A percentile compares a stretch with the other conserved stretches of the same genome.
Conservation (phyloP, 306 rosid genomes). For the Prunus persica region DNA sequence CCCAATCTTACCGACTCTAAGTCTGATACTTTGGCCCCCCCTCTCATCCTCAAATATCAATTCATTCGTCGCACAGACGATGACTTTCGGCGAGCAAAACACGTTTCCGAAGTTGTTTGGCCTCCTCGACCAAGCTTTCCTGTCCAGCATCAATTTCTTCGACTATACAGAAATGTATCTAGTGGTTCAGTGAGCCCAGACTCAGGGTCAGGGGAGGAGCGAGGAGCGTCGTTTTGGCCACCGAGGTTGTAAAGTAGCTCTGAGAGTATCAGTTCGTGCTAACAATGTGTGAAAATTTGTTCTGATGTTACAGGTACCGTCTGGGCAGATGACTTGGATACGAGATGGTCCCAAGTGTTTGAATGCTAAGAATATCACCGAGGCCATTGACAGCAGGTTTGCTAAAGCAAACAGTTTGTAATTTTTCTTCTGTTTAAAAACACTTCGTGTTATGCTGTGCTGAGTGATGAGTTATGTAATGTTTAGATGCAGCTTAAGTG, state of each 20-base stretch:
- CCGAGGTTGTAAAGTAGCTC: constrained; percentile 45
- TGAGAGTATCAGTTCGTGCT: background rate
- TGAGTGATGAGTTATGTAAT: background rate
- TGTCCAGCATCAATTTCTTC: background rate
- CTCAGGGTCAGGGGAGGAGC: constrained; percentile 59
- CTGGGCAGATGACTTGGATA: constrained; percentile 90
- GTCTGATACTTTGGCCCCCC: no score
- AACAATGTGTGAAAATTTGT: background rate
- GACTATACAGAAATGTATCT: constrained; percentile 95
- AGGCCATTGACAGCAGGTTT: constrained; percentile 77
- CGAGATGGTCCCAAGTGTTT: constrained; percentile 78
- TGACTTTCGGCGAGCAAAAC: no score
- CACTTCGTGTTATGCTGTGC: background rate
- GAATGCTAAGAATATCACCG: constrained; percentile 58
- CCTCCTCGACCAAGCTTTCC: no score
- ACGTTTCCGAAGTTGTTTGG: no score
- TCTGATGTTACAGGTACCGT: constrained; percentile 80
- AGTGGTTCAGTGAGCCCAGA: constrained; percentile 73
- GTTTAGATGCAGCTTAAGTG: constrained; percentile 52
- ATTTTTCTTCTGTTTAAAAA: no score
- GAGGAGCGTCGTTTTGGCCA: constrained; percentile 68
- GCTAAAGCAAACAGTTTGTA: background rate
- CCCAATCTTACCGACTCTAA: no score
- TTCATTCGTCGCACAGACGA: no score
- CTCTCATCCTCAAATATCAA: no score